phyloP scores from a whole-genome alignment of 306 rosid species.

The Phaseolus lunatus region DNA sequence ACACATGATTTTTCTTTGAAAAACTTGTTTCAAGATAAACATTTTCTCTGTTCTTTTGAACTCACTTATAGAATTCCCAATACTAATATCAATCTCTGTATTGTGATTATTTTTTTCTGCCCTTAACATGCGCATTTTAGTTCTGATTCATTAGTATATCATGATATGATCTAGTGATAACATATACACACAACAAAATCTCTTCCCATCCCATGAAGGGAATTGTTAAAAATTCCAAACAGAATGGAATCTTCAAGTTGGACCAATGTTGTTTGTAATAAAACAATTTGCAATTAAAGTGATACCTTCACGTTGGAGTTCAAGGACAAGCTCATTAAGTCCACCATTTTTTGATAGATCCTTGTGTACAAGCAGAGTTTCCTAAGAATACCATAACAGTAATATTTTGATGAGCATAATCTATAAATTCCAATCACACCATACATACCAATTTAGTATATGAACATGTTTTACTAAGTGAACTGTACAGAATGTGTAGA shows the following conservation, averaged over 20 bases:
- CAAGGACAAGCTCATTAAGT: constrained; percentile 59
- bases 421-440: constrained; percentile 10
- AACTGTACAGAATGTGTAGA: constrained; percentile 25
- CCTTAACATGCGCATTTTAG: not conserved
- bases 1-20: not conserved
- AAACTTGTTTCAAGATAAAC: not conserved
- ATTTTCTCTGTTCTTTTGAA: constrained; percentile 10
- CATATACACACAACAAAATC: too few relatives aligned
- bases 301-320: constrained; percentile 74
- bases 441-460: not conserved
- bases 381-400: constrained; percentile 55
- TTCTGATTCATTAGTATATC: not conserved
- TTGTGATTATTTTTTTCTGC: not conserved
- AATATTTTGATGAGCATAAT: constrained; percentile 29
- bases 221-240: not conserved
- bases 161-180: not conserved
- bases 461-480: not conserved
- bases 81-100: not conserved
- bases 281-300: constrained; percentile 27
- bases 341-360: constrained; percentile 61
- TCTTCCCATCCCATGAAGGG: too few relatives aligned
- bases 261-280: constrained; percentile 16
- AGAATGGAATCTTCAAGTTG: constrained; percentile 27
- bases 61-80: constrained; percentile 19
- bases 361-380: constrained; percentile 90